Evolutionary conservation across 1,284 basidiomycete species (phyloP).

Genomic region (Microbotryomycetes sp.): DNA sequence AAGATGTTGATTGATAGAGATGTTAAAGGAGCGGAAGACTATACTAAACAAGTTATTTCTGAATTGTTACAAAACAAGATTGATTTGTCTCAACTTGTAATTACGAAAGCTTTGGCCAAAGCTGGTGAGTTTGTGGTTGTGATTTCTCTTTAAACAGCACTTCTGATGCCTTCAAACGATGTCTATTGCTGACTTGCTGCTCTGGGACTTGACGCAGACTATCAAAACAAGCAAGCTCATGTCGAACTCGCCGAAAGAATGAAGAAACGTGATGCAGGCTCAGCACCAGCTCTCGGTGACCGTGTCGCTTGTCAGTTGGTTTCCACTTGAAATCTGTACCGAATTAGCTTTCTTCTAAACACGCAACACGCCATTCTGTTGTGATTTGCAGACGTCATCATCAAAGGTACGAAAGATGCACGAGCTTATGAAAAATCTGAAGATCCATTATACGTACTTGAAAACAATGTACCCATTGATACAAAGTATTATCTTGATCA

Average conservation of each 20-base stretch:
- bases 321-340: too few relatives aligned
- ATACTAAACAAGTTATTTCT: slow-evolving; percentile 83
- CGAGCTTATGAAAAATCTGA: slow-evolving; percentile 98
- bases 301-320: slow-evolving; percentile 66
- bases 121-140: slow-evolving; percentile 50
- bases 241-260: slow-evolving; percentile 89
- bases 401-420: slow-evolving; percentile 93
- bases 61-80: slow-evolving; percentile 91
- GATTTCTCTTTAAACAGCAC: background rate
- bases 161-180: background rate
- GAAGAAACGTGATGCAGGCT: slow-evolving; percentile 90
- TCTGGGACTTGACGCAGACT: slow-evolving; percentile 53
- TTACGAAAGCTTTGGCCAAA: slow-evolving; percentile 91
- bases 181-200: background rate
- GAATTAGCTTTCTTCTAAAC: background rate
- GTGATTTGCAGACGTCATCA: slow-evolving; percentile 62
- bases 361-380: background rate
- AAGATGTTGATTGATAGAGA: slow-evolving; percentile 94
- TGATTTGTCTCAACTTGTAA: slow-evolving; percentile 96
- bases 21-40: slow-evolving; percentile 86
- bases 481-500: slow-evolving; percentile 96
- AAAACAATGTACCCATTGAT: slow-evolving; percentile 93
- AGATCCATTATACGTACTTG: slow-evolving; percentile 88
- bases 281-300: slow-evolving; percentile 85
- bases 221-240: slow-evolving; percentile 86